Evolutionary conservation across 768 basidiomycete species (phyloP).

Genomic region (Trametes elegans): DNA sequence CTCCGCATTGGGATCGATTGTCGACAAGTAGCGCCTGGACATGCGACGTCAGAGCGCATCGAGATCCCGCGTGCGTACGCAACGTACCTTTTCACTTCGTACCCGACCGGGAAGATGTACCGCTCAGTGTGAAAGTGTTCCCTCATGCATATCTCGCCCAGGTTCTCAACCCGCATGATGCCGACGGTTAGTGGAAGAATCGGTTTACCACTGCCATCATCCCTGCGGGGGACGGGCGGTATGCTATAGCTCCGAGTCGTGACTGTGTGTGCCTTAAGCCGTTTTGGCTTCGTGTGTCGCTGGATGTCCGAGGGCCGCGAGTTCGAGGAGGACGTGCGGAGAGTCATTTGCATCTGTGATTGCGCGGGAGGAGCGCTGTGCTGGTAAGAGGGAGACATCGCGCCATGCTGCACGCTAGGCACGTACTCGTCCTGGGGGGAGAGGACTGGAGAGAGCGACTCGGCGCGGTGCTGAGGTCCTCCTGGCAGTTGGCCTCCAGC

Average conservation of each 20-base stretch:
- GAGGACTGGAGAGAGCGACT: constrained; percentile 32
- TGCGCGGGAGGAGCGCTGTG: constrained; percentile 22
- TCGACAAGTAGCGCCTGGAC: constrained; percentile 74
- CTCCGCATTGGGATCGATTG: constrained; percentile 60
- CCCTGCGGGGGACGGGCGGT: constrained; percentile 73
- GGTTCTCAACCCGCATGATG: constrained; percentile 77
- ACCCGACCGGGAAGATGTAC: constrained; percentile 87
- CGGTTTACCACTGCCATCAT: constrained; percentile 67
- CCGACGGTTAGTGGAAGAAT: constrained; percentile 80
- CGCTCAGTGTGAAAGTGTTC: constrained; percentile 87
- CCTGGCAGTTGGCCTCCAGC: constrained; percentile 22
- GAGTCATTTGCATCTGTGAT: constrained; percentile 32
- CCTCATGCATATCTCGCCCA: constrained; percentile 77
- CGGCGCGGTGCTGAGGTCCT: constrained; percentile 18
- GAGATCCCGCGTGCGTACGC: background rate
- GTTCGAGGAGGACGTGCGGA: constrained; percentile 25
- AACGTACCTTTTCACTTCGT: constrained; percentile 73
- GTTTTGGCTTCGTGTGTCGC: constrained; percentile 66
- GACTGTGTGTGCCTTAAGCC: constrained; percentile 78
- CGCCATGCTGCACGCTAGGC: constrained; percentile 21
- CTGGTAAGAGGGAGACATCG: constrained; percentile 20
- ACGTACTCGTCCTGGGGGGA: constrained; percentile 36
- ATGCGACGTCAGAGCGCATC: constrained; percentile 1
- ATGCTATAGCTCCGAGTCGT: constrained; percentile 76
- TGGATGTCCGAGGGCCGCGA: constrained; percentile 31